Evolutionary conservation across 148 eudicot species (phyloP).

Genomic region (Pharnaceum exiguum): DNA sequence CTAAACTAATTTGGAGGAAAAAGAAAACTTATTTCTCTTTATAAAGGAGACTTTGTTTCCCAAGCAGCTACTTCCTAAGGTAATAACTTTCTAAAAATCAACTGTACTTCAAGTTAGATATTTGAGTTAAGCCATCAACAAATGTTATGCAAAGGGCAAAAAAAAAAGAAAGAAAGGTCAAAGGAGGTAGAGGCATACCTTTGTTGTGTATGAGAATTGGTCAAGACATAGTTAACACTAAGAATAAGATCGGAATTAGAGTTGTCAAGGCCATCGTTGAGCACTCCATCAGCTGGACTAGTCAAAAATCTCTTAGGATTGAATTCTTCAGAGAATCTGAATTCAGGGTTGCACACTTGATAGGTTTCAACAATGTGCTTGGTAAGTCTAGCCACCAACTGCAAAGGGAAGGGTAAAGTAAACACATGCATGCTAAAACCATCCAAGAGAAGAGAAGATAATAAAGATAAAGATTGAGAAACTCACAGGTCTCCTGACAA

Average conservation of each 20-base stretch:
- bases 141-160: neutral
- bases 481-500: constrained; percentile 39
- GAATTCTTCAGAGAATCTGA: constrained; percentile 61
- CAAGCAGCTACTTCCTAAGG: too few relatives aligned
- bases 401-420: constrained; percentile 15
- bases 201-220: constrained; percentile 47
- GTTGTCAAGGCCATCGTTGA: constrained; percentile 89
- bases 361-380: constrained; percentile 87
- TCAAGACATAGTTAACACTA: constrained; percentile 53
- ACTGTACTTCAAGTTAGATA: too few relatives aligned
- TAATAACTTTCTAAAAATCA: too few relatives aligned
- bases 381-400: constrained; percentile 80
- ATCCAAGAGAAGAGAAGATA: neutral
- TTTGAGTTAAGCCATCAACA: too few relatives aligned
- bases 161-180: constrained; percentile 1
- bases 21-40: too few relatives aligned
- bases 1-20: too few relatives aligned
- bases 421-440: neutral
- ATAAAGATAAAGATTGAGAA: neutral
- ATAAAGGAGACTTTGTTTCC: too few relatives aligned
- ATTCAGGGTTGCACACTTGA: constrained; percentile 79
- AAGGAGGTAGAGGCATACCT: constrained; percentile 37
- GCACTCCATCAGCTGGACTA: constrained; percentile 77
- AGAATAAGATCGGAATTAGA: constrained; percentile 89
- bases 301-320: constrained; percentile 88